Conservation (phyloP, 345 rosid species). For the Sonneratia caseolaris region DNA sequence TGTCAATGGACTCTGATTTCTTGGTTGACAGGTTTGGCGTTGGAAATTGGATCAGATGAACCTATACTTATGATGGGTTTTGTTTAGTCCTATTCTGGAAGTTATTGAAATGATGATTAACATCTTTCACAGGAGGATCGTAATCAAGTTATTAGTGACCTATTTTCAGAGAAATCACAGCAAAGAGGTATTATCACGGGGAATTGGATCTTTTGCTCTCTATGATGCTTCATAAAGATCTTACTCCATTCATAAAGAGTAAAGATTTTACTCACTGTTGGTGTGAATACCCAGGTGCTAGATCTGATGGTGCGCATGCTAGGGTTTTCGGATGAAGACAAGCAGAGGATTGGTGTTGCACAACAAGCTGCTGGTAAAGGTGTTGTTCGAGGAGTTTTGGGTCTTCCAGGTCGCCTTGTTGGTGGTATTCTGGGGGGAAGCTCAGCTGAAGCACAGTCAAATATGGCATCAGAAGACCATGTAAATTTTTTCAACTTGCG, state of each 20-base stretch:
- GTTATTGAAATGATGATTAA: not conserved
- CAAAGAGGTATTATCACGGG: slow-evolving; percentile 54
- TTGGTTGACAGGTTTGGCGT: slow-evolving; percentile 71
- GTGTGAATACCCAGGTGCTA: slow-evolving; percentile 47
- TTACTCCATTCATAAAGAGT: not conserved
- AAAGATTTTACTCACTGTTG: not conserved
- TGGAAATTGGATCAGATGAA: not conserved
- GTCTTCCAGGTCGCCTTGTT: slow-evolving; percentile 88
- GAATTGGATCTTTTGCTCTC: not conserved
- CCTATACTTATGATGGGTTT: not conserved
- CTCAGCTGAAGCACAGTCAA: slow-evolving; percentile 39
- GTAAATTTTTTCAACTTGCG: slow-evolving; percentile 16
- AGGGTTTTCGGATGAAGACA: slow-evolving; percentile 93
- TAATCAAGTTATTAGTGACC: slow-evolving; percentile 81
- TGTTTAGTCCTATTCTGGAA: not conserved
- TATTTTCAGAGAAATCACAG: slow-evolving; percentile 93
- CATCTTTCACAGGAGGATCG: slow-evolving; percentile 64
- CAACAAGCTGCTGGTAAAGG: slow-evolving; percentile 80
- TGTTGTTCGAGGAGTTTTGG: slow-evolving; percentile 85
- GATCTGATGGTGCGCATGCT: slow-evolving; percentile 97
- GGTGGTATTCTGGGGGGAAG: slow-evolving; percentile 88
- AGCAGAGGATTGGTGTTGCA: slow-evolving; percentile 78
- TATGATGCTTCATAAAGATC: not conserved
- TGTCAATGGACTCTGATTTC: slow-evolving; percentile 87
- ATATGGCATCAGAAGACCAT: slow-evolving; percentile 64